A percentile compares a stretch with the other conserved stretches of the same genome.
Evolutionary conservation across 495 filamentous ascomycete species (phyloP).

Genomic region (Diplogelasinospora grovesii): DNA sequence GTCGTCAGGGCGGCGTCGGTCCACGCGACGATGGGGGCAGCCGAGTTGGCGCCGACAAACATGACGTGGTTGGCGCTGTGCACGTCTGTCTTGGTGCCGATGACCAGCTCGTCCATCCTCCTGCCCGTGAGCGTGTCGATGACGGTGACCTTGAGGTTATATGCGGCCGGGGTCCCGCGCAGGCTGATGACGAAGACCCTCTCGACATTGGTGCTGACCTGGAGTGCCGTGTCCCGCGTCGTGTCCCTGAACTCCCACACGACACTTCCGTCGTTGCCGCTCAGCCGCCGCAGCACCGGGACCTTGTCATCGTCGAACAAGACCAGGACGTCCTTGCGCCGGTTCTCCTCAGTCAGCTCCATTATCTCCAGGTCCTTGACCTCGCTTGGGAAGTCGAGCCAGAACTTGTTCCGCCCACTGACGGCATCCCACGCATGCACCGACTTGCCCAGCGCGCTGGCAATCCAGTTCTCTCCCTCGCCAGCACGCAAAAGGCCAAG

Average conservation of each 20-base stretch:
- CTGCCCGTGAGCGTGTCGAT: conserved; percentile 66
- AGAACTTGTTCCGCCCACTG: conserved; percentile 74
- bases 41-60: conserved; percentile 78
- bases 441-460: conserved; percentile 58
- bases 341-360: conserved; percentile 60
- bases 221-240: conserved; percentile 65
- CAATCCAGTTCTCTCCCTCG: conserved; percentile 65
- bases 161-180: conserved; percentile 58
- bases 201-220: conserved; percentile 67
- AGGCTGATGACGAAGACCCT: conserved; percentile 72
- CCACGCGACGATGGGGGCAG: conserved; percentile 76
- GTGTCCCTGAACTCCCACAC: conserved; percentile 70
- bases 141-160: conserved; percentile 65
- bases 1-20: conserved; percentile 59
- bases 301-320: conserved; percentile 51
- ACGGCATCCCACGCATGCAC: conserved; percentile 80
- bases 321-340: conserved; percentile 63
- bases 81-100: conserved; percentile 70
- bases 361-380: conserved; percentile 75
- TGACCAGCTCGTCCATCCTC: conserved; percentile 54
- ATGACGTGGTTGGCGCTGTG: conserved; percentile 59
- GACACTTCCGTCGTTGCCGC: conserved; percentile 63
- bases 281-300: conserved; percentile 61
- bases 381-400: conserved; percentile 47
- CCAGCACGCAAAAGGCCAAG: conserved; percentile 59